These are phyloP conservation scores for Thecamonas trahens DNA, from an alignment of 78 protist genomes.

Conservation along the genomic window DNA sequence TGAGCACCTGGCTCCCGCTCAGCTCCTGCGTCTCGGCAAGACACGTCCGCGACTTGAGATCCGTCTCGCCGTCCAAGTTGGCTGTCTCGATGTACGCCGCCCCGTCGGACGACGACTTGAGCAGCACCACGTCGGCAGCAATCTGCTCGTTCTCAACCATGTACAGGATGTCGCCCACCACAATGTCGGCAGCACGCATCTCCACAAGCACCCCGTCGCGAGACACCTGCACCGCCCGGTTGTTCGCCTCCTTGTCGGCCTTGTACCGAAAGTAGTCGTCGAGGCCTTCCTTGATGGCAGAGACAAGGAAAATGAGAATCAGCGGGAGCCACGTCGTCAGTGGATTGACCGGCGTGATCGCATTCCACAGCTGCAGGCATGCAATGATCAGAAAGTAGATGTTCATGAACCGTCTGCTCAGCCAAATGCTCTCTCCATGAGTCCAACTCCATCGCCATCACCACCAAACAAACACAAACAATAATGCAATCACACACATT, in stretches of 20 bases:
- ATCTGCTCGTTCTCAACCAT: constrained; percentile 35
- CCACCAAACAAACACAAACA: too few relatives aligned
- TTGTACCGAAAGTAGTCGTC: constrained; percentile 33
- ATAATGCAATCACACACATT: too few relatives aligned
- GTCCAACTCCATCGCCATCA: too few relatives aligned
- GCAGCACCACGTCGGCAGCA: constrained; percentile 57
- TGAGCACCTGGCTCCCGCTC: neutral
- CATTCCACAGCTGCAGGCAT: constrained; percentile 45
- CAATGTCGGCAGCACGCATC: constrained; percentile 16
- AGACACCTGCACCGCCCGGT: constrained; percentile 16
- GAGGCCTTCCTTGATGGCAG: constrained; percentile 66
- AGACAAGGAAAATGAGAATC: constrained; percentile 48
- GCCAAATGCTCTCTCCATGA: too few relatives aligned
- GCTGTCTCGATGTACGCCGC: constrained; percentile 39
- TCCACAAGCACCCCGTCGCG: neutral
- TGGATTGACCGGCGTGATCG: constrained; percentile 51
- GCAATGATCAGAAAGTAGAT: constrained; percentile 70
- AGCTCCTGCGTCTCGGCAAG: constrained; percentile 13
- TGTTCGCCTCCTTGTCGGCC: constrained; percentile 53
- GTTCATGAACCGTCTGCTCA: constrained; percentile 53
- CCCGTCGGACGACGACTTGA: constrained; percentile 21
- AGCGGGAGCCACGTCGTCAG: constrained; percentile 70
- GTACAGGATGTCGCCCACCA: constrained; percentile 62
- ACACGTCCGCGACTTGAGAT: constrained; percentile 54
- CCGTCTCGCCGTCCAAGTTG: constrained; percentile 84